Percentiles rank a stretch among this genome's conserved stretches.
phyloP scores from a whole-genome alignment of 495 filamentous ascomycete genomes.

The Lasiosphaeria miniovina region DNA sequence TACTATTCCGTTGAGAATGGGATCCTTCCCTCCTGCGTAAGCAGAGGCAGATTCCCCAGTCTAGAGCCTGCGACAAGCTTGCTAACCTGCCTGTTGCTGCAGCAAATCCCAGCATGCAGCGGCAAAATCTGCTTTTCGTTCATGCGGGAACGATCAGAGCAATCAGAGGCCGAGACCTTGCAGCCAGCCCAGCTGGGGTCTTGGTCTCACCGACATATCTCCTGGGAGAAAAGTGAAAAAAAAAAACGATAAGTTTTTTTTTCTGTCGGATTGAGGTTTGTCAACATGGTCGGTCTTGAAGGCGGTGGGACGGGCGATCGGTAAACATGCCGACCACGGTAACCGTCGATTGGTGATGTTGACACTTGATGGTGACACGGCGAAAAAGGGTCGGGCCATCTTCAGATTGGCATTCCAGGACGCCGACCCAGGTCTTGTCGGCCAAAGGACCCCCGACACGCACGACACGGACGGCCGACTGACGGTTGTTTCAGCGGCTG shows the following conservation, averaged over 20 bases:
- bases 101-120: constrained; percentile 25
- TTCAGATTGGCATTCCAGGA: neutral
- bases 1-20: no score
- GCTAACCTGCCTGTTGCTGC: neutral
- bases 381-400: neutral
- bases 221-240: neutral
- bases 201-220: neutral
- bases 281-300: neutral
- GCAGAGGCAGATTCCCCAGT: neutral
- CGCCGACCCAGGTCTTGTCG: neutral
- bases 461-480: neutral
- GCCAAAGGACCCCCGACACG: neutral
- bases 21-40: neutral
- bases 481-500: neutral
- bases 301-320: neutral
- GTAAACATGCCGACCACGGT: constrained; percentile 6
- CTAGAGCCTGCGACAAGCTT: neutral
- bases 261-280: neutral
- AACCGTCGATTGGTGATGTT: neutral
- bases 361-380: neutral
- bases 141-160: constrained; percentile 23
- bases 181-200: neutral
- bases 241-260: neutral
- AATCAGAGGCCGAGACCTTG: neutral
- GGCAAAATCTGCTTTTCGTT: constrained; percentile 27